phyloP scores from a whole-genome alignment of 495 filamentous ascomycete species.

The Neurospora cerealis region DNA sequence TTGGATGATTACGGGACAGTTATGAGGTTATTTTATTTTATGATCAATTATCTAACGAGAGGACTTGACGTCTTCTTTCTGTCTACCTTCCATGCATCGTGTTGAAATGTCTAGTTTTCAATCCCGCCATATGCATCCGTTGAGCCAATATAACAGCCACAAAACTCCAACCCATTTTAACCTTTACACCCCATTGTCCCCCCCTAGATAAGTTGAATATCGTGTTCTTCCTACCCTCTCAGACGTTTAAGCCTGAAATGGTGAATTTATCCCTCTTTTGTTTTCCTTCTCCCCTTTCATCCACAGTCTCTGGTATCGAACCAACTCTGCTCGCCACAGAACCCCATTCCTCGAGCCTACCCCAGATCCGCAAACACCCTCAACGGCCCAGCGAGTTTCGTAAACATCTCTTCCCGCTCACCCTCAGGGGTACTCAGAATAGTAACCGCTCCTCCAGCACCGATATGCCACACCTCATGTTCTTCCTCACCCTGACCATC shows the following conservation, averaged over 20 bases:
- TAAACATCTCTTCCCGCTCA: constrained; percentile 87
- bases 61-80: not conserved
- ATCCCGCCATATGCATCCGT: not conserved
- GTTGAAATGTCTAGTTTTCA: not conserved
- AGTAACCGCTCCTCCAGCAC: constrained; percentile 84
- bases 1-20: not conserved
- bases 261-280: not conserved
- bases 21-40: not conserved
- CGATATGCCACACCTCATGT: constrained; percentile 62
- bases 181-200: not conserved
- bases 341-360: not conserved
- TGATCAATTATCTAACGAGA: not conserved
- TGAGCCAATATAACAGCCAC: constrained; percentile 1
- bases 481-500: constrained; percentile 5
- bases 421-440: constrained; percentile 62
- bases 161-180: constrained; percentile 6
- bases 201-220: constrained; percentile 15
- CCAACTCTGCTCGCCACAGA: constrained; percentile 10
- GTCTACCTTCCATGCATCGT: not conserved
- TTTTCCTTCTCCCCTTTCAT: not conserved
- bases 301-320: too few species aligned
- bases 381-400: constrained; percentile 63
- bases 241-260: not conserved
- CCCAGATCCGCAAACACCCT: constrained; percentile 35
- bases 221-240: not conserved